Evolutionary conservation across 805 yeast species (phyloP), one percentile per base, ranked within the genome.

Genomic region (Yarrowia hollandica): DNA sequence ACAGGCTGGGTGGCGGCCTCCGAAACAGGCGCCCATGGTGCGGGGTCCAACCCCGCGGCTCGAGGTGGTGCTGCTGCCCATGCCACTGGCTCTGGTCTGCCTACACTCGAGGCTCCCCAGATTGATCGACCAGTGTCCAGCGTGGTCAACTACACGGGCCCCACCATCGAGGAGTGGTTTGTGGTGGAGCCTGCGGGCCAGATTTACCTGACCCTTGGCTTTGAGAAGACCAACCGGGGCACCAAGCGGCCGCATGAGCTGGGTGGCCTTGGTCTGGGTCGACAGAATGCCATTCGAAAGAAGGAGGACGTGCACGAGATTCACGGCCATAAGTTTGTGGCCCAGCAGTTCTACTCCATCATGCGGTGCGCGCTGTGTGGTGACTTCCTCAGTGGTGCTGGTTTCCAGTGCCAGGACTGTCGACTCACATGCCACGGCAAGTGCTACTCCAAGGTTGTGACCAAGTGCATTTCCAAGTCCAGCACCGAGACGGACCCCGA

Each of bases 281-380:
- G 99, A 78, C 97, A 92, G 70, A 98, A 97, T 75, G 99, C 99
- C 63, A 92, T 94, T 64, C 86, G 96, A 68, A 84, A 91, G 75
- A 90, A 91, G 65, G 89, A 85, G 68, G 76, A 73, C 48, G 89
- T 94, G 1, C 88, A 84, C 69, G 97, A 92, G 72, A 94, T 90
- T 66, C 96, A 90, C 70, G 99, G 99, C 15, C 99, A 94, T 74
- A 95, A 90, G 72, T 94, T 94, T 74, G 95, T 89, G 39, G 96
- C 89, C 71, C 92, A 89, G 66, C 96, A 90, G 70, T 90, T 91
- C 70, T 94, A 94, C 78, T 89, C 88, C 66, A 89, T 94, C 68
- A 92, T 94, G 97, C 83, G 94, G 65, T 94, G 99, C 76, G 97
- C 98, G 1, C 82, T 91, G 62, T 94, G 99, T 79, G 96, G 96